Evolutionary conservation across 495 filamentous ascomycete species (phyloP).

Genomic region (Penicillium cosmopolitanum): DNA sequence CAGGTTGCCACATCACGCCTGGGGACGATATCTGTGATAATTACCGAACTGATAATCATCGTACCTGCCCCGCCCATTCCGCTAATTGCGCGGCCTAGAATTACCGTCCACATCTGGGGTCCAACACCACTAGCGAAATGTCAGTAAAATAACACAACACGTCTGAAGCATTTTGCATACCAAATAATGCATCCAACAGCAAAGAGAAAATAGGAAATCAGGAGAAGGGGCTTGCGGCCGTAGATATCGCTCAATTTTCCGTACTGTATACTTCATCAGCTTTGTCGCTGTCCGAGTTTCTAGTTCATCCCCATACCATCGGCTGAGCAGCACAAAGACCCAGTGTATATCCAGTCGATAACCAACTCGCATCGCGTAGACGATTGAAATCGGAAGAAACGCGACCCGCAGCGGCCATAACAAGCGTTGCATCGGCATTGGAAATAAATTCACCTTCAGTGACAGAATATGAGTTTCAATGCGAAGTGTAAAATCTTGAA

Average conservation of each 20-base stretch:
- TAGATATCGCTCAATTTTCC: constrained; percentile 54
- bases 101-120: constrained; percentile 53
- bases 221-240: constrained; percentile 45
- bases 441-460: constrained; percentile 64
- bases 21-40: constrained; percentile 69
- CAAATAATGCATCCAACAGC: constrained; percentile 45
- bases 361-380: constrained; percentile 63
- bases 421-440: constrained; percentile 63
- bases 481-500: not conserved
- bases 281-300: not conserved
- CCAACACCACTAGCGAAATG: constrained; percentile 49
- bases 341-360: constrained; percentile 66
- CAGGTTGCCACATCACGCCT: constrained; percentile 68
- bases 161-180: constrained; percentile 16
- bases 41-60: constrained; percentile 56
- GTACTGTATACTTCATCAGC: constrained; percentile 28
- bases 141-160: not conserved
- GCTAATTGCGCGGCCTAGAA: constrained; percentile 60
- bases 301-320: constrained; percentile 36
- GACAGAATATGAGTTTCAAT: constrained; percentile 3
- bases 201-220: constrained; percentile 48
- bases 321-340: constrained; percentile 63
- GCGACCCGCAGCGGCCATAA: constrained; percentile 62
- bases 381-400: constrained; percentile 71
- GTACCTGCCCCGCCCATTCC: constrained; percentile 64